phyloP scores from a whole-genome alignment of 768 basidiomycete species.

The Serendipita indica region DNA sequence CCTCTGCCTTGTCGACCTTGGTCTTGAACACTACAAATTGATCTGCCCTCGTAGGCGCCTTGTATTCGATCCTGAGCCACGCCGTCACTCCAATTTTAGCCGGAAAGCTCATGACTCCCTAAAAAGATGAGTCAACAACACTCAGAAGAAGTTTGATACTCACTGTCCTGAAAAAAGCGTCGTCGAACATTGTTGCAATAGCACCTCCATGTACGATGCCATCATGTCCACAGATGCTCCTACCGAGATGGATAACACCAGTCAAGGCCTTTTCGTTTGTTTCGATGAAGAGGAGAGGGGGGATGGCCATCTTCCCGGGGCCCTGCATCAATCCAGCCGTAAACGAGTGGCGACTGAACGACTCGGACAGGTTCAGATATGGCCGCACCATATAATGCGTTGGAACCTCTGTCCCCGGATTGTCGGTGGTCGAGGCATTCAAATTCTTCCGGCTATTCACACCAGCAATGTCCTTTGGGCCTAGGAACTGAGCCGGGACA shows the following conservation, averaged over 20 bases:
- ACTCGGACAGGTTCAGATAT: conserved; percentile 52
- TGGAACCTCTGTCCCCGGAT: background rate
- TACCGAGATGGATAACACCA: conserved; percentile 65
- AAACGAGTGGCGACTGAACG: conserved; percentile 64
- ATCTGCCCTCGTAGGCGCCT: conserved; percentile 77
- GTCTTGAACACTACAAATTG: conserved; percentile 79
- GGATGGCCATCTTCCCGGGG: conserved; percentile 70
- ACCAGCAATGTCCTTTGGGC: background rate
- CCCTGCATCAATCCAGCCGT: conserved; percentile 77
- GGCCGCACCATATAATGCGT: conserved; percentile 53
- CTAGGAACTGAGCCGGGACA: background rate
- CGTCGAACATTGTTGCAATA: conserved; percentile 80
- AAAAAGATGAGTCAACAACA: background rate
- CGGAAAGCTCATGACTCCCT: conserved; percentile 79
- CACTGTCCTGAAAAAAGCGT: conserved; percentile 65
- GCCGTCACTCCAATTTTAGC: conserved; percentile 90
- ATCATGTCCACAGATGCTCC: conserved; percentile 82
- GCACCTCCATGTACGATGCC: conserved; percentile 91
- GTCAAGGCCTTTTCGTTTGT: conserved; percentile 62
- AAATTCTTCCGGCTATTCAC: conserved; percentile 9
- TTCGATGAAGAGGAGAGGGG: conserved; percentile 58
- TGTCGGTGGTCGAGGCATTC: background rate
- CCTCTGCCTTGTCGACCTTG: conserved; percentile 46
- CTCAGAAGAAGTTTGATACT: conserved; percentile 19
- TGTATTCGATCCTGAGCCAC: conserved; percentile 64